phyloP scores from a whole-genome alignment of 306 rosid genomes.

The Malus fusca region DNA sequence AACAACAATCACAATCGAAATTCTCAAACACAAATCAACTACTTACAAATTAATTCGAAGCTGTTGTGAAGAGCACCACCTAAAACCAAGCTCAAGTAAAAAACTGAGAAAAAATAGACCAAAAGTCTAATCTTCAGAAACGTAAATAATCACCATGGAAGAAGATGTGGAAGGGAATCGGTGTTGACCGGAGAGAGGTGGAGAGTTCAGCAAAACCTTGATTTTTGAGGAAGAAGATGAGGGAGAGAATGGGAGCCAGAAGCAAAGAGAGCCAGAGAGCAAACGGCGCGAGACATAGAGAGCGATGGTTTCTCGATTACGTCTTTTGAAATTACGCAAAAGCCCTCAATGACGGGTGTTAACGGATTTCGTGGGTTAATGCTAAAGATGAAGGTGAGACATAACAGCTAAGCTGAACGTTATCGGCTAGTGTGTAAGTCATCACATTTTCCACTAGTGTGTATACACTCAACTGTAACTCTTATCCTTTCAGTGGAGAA shows the following conservation, averaged over 20 bases:
- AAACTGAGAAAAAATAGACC: not conserved
- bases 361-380: no score
- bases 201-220: conserved; percentile 14
- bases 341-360: no score
- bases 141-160: not conserved
- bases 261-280: no score
- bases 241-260: not conserved
- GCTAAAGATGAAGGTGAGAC: no score
- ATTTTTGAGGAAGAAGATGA: not conserved
- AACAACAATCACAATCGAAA: not conserved
- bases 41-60: conserved; percentile 7
- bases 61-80: not conserved
- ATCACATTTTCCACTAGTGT: no score
- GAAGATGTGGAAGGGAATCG: conserved; percentile 3
- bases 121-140: not conserved
- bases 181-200: conserved; percentile 19
- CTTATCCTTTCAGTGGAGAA: no score
- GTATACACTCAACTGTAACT: no score
- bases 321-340: no score
- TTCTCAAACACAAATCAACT: not conserved
- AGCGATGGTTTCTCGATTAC: no score
- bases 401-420: no score
- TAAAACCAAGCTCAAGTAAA: not conserved
- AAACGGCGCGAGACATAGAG: no score
- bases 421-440: no score